phyloP scores from a whole-genome alignment of 495 filamentous ascomycete genomes.

The Penicillium nucicola region DNA sequence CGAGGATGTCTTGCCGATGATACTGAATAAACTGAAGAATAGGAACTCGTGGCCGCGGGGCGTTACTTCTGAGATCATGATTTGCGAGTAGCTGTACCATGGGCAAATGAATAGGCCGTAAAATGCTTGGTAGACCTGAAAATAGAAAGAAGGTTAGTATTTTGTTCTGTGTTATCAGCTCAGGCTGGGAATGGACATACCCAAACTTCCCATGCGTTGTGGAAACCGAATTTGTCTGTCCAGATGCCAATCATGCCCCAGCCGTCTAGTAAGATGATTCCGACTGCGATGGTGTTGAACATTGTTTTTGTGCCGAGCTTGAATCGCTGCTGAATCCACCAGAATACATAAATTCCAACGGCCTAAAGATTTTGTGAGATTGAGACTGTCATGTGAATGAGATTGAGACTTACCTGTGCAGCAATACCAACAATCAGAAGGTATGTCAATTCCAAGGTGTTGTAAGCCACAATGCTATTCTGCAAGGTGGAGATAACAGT shows the following conservation, averaged over 20 bases:
- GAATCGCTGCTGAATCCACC: conserved; percentile 53
- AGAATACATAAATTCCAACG: conserved; percentile 59
- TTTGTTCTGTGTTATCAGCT: too few species aligned
- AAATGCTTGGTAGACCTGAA: conserved; percentile 57
- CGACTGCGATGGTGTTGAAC: conserved; percentile 57
- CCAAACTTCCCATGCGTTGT: conserved; percentile 62
- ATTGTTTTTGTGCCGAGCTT: conserved; percentile 56
- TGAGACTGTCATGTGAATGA: not conserved
- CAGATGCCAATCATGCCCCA: conserved; percentile 70
- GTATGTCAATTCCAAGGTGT: conserved; percentile 58
- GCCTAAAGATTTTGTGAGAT: conserved; percentile 30
- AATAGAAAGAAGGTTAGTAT: too few species aligned
- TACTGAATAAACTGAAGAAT: conserved; percentile 65
- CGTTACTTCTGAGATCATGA: conserved; percentile 66
- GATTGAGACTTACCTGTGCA: conserved; percentile 40
- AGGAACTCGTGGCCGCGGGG: conserved; percentile 63
- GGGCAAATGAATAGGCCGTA: conserved; percentile 66
- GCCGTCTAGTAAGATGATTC: conserved; percentile 56
- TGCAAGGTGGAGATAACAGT: conserved; percentile 63
- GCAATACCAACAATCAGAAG: conserved; percentile 61
- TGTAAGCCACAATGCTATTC: conserved; percentile 59
- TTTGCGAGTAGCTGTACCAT: conserved; percentile 67
- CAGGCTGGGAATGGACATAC: conserved; percentile 16
- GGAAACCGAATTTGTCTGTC: conserved; percentile 60
- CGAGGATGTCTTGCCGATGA: conserved; percentile 61